A percentile compares a stretch with the other conserved stretches of the same genome.
These are phyloP conservation scores for Trypanosoma vivax DNA, from an alignment of 208 protist species.

Conservation along the genomic window DNA sequence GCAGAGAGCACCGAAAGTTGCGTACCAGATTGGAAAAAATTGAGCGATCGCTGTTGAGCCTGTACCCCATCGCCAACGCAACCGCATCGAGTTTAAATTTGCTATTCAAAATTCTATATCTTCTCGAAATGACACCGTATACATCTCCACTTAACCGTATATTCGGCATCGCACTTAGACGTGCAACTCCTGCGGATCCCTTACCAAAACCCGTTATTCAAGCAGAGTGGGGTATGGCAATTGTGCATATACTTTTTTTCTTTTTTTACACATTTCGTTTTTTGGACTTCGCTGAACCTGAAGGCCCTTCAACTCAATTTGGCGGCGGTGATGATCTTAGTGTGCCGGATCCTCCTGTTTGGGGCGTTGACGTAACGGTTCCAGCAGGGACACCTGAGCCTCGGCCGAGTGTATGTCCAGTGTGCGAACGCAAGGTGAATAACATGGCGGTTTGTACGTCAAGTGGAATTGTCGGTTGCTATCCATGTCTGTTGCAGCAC, in stretches of 20 bases:
- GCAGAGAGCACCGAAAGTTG: slow-evolving; percentile 30
- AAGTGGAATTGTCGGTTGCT: slow-evolving; percentile 75
- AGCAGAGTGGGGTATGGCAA: slow-evolving; percentile 36
- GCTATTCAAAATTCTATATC: slow-evolving; percentile 46
- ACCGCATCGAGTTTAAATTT: slow-evolving; percentile 27
- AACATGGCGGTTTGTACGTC: slow-evolving; percentile 61
- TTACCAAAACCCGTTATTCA: slow-evolving; percentile 23
- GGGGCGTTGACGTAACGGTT: slow-evolving; percentile 34
- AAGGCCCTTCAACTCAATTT: background rate
- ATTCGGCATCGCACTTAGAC: slow-evolving; percentile 46
- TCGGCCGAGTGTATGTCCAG: slow-evolving; percentile 49
- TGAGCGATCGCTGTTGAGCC: slow-evolving; percentile 25
- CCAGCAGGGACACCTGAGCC: slow-evolving; percentile 17
- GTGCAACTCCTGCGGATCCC: slow-evolving; percentile 34
- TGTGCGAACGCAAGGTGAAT: slow-evolving; percentile 45
- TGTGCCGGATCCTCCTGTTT: slow-evolving; percentile 59
- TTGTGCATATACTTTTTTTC: slow-evolving; percentile 57
- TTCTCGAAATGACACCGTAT: slow-evolving; percentile 71
- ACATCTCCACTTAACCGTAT: slow-evolving; percentile 42
- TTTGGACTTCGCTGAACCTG: slow-evolving; percentile 34
- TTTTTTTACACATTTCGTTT: slow-evolving; percentile 63
- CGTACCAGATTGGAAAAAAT: slow-evolving; percentile 35
- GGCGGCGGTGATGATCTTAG: slow-evolving; percentile 32
- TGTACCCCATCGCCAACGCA: slow-evolving; percentile 53
- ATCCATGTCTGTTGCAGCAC: slow-evolving; percentile 60